phyloP scores from a whole-genome alignment of 192 early-diverging fungal species.

The Paraglomus occultum region DNA sequence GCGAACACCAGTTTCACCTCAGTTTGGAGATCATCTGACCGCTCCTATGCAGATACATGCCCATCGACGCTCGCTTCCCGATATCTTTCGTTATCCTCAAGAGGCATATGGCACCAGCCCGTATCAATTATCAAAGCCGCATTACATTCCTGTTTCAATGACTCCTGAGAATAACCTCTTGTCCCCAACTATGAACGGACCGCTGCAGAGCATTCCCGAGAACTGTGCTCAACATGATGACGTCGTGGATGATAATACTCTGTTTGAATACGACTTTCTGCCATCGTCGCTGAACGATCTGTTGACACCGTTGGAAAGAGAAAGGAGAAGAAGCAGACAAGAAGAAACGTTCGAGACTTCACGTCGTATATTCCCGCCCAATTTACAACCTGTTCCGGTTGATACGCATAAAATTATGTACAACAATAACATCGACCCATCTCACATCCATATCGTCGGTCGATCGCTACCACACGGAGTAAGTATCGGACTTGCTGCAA shows the following conservation, averaged over 20 bases:
- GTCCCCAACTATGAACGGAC: constrained; percentile 27
- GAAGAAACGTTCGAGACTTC: constrained; percentile 31
- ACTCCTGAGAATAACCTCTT: constrained; percentile 32
- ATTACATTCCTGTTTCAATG: constrained; percentile 39
- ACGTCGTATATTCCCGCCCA: constrained; percentile 18
- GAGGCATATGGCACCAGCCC: constrained; percentile 33
- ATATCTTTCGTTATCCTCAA: constrained; percentile 37
- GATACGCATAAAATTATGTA: constrained; percentile 1
- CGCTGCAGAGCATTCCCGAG: constrained; percentile 45
- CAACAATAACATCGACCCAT: constrained; percentile 16
- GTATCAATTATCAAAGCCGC: constrained; percentile 37
- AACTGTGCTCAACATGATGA: constrained; percentile 23
- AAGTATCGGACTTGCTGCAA: constrained; percentile 6
- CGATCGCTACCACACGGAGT: constrained; percentile 20
- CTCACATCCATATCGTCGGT: constrained; percentile 24
- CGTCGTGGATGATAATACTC: constrained; percentile 8
- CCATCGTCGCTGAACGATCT: constrained; percentile 56
- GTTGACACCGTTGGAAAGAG: constrained; percentile 46
- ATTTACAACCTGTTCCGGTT: constrained; percentile 9
- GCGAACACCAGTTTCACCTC: not conserved
- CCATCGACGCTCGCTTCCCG: constrained; percentile 41
- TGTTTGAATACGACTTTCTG: constrained; percentile 37
- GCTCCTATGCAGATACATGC: constrained; percentile 38
- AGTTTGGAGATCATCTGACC: constrained; percentile 36
- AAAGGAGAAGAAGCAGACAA: constrained; percentile 42